A percentile compares a stretch with the other conserved stretches of the same genome.
Conservation (phyloP, 176 grass and related monocot genomes). For the Eremochloa ophiuroides region DNA sequence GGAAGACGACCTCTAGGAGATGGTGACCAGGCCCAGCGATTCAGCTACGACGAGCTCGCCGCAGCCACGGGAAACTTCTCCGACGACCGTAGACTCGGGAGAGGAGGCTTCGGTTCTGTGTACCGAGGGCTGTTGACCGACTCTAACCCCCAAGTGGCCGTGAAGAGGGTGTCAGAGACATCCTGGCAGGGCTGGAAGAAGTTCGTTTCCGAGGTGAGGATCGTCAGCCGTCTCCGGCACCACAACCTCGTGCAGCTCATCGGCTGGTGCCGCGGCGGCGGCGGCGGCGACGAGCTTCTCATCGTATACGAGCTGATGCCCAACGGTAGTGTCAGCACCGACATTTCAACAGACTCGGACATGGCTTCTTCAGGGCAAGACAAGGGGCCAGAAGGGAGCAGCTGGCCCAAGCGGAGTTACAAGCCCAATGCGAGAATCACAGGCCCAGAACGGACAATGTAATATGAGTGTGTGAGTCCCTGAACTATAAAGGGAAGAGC, state of each 20-base stretch:
- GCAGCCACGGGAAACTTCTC: neutral
- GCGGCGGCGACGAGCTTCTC: slow-evolving; percentile 1
- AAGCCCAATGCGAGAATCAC: too few species aligned
- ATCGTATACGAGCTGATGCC: slow-evolving; percentile 51
- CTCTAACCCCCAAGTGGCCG: neutral
- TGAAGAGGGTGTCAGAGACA: slow-evolving; percentile 18
- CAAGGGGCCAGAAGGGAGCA: too few species aligned
- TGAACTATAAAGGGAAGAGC: too few species aligned
- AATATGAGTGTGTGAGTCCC: too few species aligned
- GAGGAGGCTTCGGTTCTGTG: slow-evolving; percentile 15
- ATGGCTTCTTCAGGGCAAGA: too few species aligned
- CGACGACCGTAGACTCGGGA: neutral
- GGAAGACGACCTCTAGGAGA: too few species aligned
- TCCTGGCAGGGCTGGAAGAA: slow-evolving; percentile 51
- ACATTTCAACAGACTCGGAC: too few species aligned
- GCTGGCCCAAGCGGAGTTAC: too few species aligned
- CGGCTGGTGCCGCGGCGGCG: slow-evolving; percentile 44
- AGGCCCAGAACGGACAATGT: too few species aligned
- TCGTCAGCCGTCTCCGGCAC: slow-evolving; percentile 48
- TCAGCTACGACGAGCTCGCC: too few species aligned
- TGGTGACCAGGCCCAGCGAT: too few species aligned
- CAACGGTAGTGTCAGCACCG: slow-evolving; percentile 57
- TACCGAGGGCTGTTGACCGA: neutral
- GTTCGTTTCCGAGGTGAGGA: slow-evolving; percentile 49
- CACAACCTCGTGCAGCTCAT: slow-evolving; percentile 50